Conservation (phyloP, 23 red algal species). For the Gracilaria gracilis region DNA sequence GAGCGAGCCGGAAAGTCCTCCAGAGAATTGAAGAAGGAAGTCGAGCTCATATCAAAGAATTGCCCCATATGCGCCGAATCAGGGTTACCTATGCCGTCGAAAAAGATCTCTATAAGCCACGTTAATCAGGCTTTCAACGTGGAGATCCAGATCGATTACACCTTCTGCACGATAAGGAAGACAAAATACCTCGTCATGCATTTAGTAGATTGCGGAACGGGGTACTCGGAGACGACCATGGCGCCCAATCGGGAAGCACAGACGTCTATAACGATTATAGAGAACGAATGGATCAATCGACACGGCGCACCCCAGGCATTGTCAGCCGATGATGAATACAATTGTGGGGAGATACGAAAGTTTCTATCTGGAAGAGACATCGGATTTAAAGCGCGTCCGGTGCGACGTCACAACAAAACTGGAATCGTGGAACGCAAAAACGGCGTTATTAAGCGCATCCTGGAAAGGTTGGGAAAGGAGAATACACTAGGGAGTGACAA, state of each 20-base stretch:
- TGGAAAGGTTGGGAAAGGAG: too few relatives aligned
- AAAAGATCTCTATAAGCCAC: constrained; percentile 42
- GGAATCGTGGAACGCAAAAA: too few relatives aligned
- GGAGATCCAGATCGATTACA: constrained; percentile 15
- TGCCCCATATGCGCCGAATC: constrained; percentile 4
- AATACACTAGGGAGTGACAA: too few relatives aligned
- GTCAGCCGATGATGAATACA: too few relatives aligned
- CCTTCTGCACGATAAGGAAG: neutral
- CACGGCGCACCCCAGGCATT: neutral
- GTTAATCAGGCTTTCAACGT: neutral
- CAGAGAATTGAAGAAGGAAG: neutral
- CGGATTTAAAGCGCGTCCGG: too few relatives aligned
- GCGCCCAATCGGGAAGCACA: neutral
- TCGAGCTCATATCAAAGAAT: neutral
- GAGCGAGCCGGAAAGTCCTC: neutral
- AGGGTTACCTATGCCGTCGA: neutral
- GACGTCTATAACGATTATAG: neutral
- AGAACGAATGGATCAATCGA: too few relatives aligned
- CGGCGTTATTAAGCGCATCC: too few relatives aligned
- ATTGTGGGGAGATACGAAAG: too few relatives aligned
- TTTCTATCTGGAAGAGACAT: too few relatives aligned
- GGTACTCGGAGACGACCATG: neutral
- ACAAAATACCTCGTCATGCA: constrained; percentile 23
- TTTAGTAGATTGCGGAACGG: constrained; percentile 11
- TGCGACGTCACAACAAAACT: too few relatives aligned